Evolutionary conservation across 1,139 yeast species (phyloP).

Genomic region (Diutina catenulata): DNA sequence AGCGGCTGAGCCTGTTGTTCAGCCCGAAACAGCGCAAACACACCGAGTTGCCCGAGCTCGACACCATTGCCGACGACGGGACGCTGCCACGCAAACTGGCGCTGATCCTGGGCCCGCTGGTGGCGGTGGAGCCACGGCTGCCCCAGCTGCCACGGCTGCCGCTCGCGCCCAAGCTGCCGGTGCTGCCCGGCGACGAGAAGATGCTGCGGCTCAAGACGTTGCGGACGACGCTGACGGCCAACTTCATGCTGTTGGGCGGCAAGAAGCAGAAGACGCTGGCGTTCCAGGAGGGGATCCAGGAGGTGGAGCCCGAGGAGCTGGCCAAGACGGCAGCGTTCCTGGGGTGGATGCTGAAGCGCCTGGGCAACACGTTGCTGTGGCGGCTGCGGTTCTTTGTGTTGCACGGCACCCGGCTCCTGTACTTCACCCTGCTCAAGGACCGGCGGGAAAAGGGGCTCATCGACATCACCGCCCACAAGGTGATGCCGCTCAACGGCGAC

Average conservation of each 20-base stretch:
- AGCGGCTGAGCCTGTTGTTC: not conserved
- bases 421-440: slow-evolving; percentile 73
- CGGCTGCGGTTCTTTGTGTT: slow-evolving; percentile 78
- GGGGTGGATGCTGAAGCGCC: slow-evolving; percentile 93
- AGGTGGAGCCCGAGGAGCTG: slow-evolving; percentile 67
- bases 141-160: not conserved
- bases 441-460: slow-evolving; percentile 82
- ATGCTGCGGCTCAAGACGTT: slow-evolving; percentile 24
- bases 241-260: slow-evolving; percentile 30
- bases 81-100: not conserved
- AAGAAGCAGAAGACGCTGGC: slow-evolving; percentile 74
- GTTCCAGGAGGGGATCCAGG: slow-evolving; percentile 82
- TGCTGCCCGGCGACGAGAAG: slow-evolving; percentile 18
- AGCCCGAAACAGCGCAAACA: slow-evolving; percentile 4
- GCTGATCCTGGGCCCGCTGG: not conserved
- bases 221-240: slow-evolving; percentile 33
- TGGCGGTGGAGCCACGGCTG: not conserved
- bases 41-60: slow-evolving; percentile 1
- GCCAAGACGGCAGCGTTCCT: slow-evolving; percentile 63
- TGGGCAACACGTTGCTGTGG: slow-evolving; percentile 85
- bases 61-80: not conserved
- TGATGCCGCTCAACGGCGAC: slow-evolving; percentile 39
- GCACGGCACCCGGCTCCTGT: slow-evolving; percentile 87
- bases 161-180: not conserved
- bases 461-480: slow-evolving; percentile 92